Percentiles rank a stretch among this genome's conserved stretches.
These are phyloP conservation scores for Dothideomycetidae sp. DNA, from an alignment of 2,329 filamentous ascomycete species.

Conservation along the genomic window DNA sequence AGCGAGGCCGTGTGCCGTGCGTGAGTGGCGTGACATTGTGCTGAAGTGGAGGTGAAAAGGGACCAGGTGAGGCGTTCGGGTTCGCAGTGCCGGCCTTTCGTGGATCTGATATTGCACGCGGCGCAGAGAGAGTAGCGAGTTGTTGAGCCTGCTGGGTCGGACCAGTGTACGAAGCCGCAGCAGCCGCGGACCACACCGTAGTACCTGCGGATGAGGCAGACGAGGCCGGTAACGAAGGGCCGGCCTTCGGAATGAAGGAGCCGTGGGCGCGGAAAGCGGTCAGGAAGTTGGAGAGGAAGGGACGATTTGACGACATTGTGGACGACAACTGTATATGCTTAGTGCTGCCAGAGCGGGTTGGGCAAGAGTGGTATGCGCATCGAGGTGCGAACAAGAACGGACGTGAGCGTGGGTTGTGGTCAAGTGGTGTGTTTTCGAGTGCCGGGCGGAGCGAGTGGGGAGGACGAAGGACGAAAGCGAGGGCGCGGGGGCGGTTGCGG, in stretches of 20 bases:
- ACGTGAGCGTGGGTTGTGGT: too few species aligned
- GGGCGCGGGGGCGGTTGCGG: too few species aligned
- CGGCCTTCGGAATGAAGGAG: slow-evolving; percentile 40
- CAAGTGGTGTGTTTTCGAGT: too few species aligned
- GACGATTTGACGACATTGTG: slow-evolving; percentile 50
- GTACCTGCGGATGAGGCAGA: slow-evolving; percentile 28
- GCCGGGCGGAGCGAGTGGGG: too few species aligned
- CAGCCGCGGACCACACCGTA: slow-evolving; percentile 15
- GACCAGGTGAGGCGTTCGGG: slow-evolving; percentile 22
- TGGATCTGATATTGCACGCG: slow-evolving; percentile 25
- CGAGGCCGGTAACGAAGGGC: slow-evolving; percentile 28
- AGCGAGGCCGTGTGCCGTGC: slow-evolving; percentile 23
- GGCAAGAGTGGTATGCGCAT: too few species aligned
- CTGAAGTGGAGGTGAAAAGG: slow-evolving; percentile 24
- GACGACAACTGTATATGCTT: neutral
- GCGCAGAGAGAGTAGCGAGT: slow-evolving; percentile 15
- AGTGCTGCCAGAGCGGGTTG: too few species aligned
- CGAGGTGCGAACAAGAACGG: too few species aligned
- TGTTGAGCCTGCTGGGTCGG: slow-evolving; percentile 17
- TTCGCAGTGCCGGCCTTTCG: slow-evolving; percentile 28
- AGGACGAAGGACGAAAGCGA: too few species aligned
- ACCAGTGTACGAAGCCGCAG: slow-evolving; percentile 16
- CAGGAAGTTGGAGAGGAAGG: slow-evolving; percentile 53
- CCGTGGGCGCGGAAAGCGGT: slow-evolving; percentile 53
- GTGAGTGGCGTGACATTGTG: slow-evolving; percentile 25